These are phyloP conservation scores for Globisporangium sylvaticum DNA, from an alignment of 352 stramenopile species.

Conservation along the genomic window DNA sequence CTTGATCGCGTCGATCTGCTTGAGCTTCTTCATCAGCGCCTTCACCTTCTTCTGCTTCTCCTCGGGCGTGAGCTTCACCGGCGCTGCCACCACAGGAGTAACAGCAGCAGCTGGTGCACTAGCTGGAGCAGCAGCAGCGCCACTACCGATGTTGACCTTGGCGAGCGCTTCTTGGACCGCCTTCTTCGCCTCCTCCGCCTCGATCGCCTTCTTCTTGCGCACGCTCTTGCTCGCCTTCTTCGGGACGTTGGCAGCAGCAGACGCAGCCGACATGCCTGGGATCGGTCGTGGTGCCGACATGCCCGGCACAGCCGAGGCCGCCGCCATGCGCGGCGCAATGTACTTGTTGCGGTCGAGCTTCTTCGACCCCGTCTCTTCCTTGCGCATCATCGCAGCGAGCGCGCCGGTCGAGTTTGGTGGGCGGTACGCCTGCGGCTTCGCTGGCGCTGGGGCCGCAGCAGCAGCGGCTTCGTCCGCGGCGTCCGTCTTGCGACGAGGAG, in stretches of 20 bases:
- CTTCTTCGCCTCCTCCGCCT: constrained; percentile 60
- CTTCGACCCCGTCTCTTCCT: constrained; percentile 70
- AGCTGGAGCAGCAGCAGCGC: constrained; percentile 2
- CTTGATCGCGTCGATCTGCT: constrained; percentile 86
- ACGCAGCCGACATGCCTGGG: constrained; percentile 54
- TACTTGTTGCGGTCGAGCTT: constrained; percentile 89
- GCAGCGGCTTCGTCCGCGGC: constrained; percentile 29
- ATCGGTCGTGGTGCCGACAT: constrained; percentile 38
- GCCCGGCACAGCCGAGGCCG: constrained; percentile 35
- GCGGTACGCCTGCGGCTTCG: constrained; percentile 81
- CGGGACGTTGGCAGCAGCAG: constrained; percentile 14
- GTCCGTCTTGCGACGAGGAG: constrained; percentile 63
- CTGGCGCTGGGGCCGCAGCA: constrained; percentile 35
- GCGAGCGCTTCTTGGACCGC: constrained; percentile 59
- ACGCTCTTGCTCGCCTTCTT: constrained; percentile 81
- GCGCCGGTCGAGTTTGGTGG: constrained; percentile 85
- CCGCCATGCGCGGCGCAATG: constrained; percentile 35
- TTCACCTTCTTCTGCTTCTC: constrained; percentile 88
- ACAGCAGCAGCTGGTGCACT: constrained; percentile 2
- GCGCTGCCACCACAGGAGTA: constrained; percentile 6
- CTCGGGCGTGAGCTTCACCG: constrained; percentile 49
- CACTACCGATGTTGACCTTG: constrained; percentile 26
- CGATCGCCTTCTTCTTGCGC: constrained; percentile 83
- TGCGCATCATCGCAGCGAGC: constrained; percentile 93
- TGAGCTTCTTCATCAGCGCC: constrained; percentile 80